Evolutionary conservation across 306 rosid genomes (phyloP).

Genomic region (Senna tora): DNA sequence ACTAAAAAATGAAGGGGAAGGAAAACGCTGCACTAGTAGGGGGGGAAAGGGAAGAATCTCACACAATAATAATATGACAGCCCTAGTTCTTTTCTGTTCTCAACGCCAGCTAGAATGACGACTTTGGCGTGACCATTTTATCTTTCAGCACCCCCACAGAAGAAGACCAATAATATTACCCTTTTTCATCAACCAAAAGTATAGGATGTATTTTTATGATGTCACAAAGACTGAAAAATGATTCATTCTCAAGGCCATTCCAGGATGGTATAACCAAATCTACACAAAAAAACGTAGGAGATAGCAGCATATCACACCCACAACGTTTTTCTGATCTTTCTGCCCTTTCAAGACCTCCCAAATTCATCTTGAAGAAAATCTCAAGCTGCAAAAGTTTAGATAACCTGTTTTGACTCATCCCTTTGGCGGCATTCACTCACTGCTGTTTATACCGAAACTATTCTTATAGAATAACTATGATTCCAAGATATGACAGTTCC

Average conservation of each 20-base stretch:
- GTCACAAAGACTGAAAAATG: conserved; percentile 71
- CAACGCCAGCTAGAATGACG: conserved; percentile 57
- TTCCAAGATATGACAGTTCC: conserved; percentile 94
- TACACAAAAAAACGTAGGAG: conserved; percentile 49
- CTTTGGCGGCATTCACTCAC: conserved; percentile 34
- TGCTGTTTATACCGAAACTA: conserved; percentile 42
- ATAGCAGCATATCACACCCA: conserved; percentile 51
- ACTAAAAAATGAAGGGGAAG: conserved; percentile 49
- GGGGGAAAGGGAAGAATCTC: no score
- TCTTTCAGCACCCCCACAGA: conserved; percentile 53
- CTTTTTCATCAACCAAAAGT: conserved; percentile 70
- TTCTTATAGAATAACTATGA: conserved; percentile 58
- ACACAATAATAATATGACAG: conserved; percentile 47
- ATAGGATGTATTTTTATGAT: conserved; percentile 60
- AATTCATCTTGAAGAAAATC: conserved; percentile 51
- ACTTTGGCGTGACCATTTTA: conserved; percentile 48
- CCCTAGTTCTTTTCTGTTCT: conserved; percentile 59
- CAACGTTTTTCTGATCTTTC: conserved; percentile 37
- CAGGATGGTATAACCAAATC: conserved; percentile 46
- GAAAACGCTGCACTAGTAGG: conserved; percentile 59
- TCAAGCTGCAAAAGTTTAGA: conserved; percentile 53
- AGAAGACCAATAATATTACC: conserved; percentile 59
- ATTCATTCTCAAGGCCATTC: conserved; percentile 54
- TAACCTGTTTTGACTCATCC: conserved; percentile 48
- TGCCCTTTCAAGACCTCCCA: conserved; percentile 52